These are phyloP conservation scores for Diaporthe helianthi DNA, from an alignment of 2,329 filamentous ascomycete genomes.

Conservation along the genomic window DNA sequence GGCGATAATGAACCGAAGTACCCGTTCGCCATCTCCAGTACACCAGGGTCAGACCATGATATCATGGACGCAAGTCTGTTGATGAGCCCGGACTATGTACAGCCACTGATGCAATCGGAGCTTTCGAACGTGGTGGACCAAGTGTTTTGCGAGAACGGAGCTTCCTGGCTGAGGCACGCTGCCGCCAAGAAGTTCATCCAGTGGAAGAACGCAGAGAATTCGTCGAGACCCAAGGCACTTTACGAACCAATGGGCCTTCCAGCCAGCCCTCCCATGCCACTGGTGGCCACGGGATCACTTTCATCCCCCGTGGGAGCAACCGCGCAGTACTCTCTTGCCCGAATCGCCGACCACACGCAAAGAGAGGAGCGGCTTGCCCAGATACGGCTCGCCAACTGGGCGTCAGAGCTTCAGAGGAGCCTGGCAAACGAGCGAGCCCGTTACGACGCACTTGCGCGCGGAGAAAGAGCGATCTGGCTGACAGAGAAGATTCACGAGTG, in stretches of 20 bases:
- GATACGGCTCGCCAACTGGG: slow-evolving; percentile 82
- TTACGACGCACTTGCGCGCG: slow-evolving; percentile 68
- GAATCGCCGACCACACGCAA: slow-evolving; percentile 56
- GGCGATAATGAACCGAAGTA: slow-evolving; percentile 44
- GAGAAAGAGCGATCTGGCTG: slow-evolving; percentile 73
- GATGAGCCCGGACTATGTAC: slow-evolving; percentile 90
- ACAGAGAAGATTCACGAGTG: slow-evolving; percentile 71
- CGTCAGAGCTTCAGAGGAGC: slow-evolving; percentile 78
- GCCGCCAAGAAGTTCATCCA: slow-evolving; percentile 82
- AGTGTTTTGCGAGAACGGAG: slow-evolving; percentile 79
- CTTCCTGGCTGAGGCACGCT: slow-evolving; percentile 81
- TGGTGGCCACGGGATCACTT: slow-evolving; percentile 33
- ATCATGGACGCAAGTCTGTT: slow-evolving; percentile 91
- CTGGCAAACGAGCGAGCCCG: slow-evolving; percentile 75
- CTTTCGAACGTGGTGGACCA: slow-evolving; percentile 72
- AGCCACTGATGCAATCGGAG: slow-evolving; percentile 80
- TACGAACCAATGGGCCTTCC: slow-evolving; percentile 45
- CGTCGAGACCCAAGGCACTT: slow-evolving; percentile 44
- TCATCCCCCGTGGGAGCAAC: slow-evolving; percentile 40
- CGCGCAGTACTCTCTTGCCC: slow-evolving; percentile 64
- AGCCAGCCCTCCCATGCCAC: slow-evolving; percentile 28
- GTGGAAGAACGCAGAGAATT: slow-evolving; percentile 60
- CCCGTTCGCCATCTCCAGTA: slow-evolving; percentile 81
- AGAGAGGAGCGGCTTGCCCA: slow-evolving; percentile 46
- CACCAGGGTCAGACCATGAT: slow-evolving; percentile 73